Evolutionary conservation across 192 early-diverging fungal species (phyloP).

Genomic region (Chytriomyces sp.): DNA sequence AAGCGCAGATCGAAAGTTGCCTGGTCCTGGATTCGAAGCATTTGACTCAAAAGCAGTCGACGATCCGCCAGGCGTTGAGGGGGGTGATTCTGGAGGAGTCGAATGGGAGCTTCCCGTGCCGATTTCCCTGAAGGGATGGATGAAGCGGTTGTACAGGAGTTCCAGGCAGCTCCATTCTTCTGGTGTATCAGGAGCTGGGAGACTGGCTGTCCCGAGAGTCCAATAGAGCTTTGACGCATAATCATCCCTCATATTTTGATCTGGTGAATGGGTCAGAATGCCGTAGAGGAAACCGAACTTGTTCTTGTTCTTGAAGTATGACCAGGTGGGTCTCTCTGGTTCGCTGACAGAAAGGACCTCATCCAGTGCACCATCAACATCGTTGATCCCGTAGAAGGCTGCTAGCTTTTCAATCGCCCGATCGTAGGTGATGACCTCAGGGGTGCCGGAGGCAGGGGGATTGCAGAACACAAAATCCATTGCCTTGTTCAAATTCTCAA

Average conservation of each 20-base stretch:
- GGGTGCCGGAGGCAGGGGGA: background rate
- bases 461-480: conserved; percentile 20
- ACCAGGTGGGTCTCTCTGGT: conserved; percentile 1
- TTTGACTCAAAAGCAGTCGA: conserved; percentile 4
- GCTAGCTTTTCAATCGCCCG: background rate
- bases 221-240: conserved; percentile 22
- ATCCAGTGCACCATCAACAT: background rate
- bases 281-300: conserved; percentile 8
- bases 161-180: conserved; percentile 1
- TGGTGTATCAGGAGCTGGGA: background rate
- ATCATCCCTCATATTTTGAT: background rate
- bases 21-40: background rate
- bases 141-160: conserved; percentile 27
- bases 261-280: conserved; percentile 10
- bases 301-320: background rate
- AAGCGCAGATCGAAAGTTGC: conserved; percentile 7
- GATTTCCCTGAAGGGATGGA: background rate
- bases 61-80: background rate
- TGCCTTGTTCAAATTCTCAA: background rate
- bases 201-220: conserved; percentile 14
- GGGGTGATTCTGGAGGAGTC: background rate
- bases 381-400: background rate
- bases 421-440: background rate
- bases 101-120: conserved; percentile 20
- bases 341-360: conserved; percentile 1